Percentiles rank a stretch among this genome's conserved stretches.
These are phyloP conservation scores for Penicillium sp. DNA, from an alignment of 2,329 filamentous ascomycete genomes.

Conservation along the genomic window DNA sequence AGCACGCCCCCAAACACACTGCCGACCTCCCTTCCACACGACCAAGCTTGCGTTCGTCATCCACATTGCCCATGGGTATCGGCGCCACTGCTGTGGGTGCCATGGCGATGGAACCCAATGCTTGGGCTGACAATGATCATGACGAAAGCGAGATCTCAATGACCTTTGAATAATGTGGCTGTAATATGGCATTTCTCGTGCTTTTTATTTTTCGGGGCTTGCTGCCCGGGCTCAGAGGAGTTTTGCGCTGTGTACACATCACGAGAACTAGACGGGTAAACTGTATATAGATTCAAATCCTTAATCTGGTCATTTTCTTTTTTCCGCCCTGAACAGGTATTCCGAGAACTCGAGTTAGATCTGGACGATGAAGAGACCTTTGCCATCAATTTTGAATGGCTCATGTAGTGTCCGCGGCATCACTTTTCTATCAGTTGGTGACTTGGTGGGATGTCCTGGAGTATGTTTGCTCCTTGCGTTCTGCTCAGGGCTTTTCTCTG, in stretches of 20 bases:
- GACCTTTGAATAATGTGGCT: conserved; percentile 63
- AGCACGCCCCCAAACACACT: conserved; percentile 31
- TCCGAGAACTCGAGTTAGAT: too few relatives aligned
- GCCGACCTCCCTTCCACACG: conserved; percentile 11
- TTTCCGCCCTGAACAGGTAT: too few relatives aligned
- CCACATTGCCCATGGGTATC: conserved; percentile 27
- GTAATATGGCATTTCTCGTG: background rate
- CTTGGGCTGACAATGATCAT: conserved; percentile 63
- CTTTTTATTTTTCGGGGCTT: background rate
- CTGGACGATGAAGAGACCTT: too few relatives aligned
- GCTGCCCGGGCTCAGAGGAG: background rate
- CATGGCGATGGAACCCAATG: conserved; percentile 47
- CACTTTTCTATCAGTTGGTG: too few relatives aligned
- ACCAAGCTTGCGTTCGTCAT: conserved; percentile 27
- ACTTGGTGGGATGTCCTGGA: background rate
- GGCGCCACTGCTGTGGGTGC: conserved; percentile 22
- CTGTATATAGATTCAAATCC: background rate
- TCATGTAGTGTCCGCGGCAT: too few relatives aligned
- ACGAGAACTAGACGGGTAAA: too few relatives aligned
- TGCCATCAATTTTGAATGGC: too few relatives aligned
- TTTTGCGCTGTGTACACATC: background rate
- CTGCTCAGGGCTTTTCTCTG: background rate
- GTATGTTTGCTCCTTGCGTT: background rate
- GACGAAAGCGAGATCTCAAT: conserved; percentile 65
- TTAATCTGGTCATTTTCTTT: background rate